phyloP scores from a whole-genome alignment of 2,329 filamentous ascomycete genomes.

The Pseudocercospora crystallina region DNA sequence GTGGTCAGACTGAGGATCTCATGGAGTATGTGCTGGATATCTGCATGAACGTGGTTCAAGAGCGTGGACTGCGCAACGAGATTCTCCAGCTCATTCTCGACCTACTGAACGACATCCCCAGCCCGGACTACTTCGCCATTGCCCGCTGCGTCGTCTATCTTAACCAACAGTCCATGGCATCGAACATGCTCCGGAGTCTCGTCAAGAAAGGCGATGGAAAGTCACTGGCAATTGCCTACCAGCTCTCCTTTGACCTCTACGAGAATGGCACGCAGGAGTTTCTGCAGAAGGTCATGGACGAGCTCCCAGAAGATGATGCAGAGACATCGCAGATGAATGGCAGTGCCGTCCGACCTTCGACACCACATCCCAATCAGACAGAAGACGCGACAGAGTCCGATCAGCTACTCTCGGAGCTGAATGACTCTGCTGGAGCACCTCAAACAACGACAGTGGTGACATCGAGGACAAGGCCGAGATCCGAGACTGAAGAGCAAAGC shows the following conservation, averaged over 20 bases:
- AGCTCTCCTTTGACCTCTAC: slow-evolving; percentile 96
- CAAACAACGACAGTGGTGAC: slow-evolving; percentile 55
- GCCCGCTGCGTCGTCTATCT: slow-evolving; percentile 97
- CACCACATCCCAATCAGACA: slow-evolving; percentile 33
- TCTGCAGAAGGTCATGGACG: slow-evolving; percentile 80
- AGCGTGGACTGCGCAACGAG: slow-evolving; percentile 77
- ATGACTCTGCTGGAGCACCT: slow-evolving; percentile 52
- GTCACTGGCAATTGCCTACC: slow-evolving; percentile 84
- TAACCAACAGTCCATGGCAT: slow-evolving; percentile 86
- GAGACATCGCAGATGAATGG: slow-evolving; percentile 47
- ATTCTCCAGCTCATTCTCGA: slow-evolving; percentile 92
- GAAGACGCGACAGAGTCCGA: slow-evolving; percentile 59
- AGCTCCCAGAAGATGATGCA: slow-evolving; percentile 62
- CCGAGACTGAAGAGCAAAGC: slow-evolving; percentile 50
- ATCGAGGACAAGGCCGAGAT: slow-evolving; percentile 44
- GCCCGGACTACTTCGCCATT: slow-evolving; percentile 95
- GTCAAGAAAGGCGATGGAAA: slow-evolving; percentile 75
- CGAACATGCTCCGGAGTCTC: slow-evolving; percentile 77
- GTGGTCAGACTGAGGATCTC: slow-evolving; percentile 76
- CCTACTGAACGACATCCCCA: slow-evolving; percentile 87
- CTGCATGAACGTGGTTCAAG: slow-evolving; percentile 97
- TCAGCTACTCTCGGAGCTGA: slow-evolving; percentile 56
- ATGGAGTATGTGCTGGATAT: slow-evolving; percentile 96
- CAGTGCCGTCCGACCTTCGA: slow-evolving; percentile 34
- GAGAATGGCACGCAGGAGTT: slow-evolving; percentile 99